A percentile compares a stretch with the other conserved stretches of the same genome.
phyloP scores from a whole-genome alignment of 2,329 filamentous ascomycete species.

The Paecilomyces sp. region DNA sequence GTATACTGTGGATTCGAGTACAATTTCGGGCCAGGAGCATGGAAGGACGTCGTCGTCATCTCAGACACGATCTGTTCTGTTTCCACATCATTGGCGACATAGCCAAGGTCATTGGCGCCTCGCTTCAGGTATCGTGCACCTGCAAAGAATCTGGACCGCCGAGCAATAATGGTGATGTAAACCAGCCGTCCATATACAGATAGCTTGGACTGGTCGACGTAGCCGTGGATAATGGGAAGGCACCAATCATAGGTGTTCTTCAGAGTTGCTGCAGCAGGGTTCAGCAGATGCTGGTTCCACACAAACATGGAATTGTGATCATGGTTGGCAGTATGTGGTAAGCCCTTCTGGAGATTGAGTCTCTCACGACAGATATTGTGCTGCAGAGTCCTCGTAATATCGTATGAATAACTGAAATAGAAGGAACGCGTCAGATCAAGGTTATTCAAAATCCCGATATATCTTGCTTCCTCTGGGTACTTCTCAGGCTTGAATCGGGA shows the following conservation, averaged over 20 bases:
- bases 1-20: constrained; percentile 89
- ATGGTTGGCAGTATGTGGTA: constrained; percentile 57
- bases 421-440: constrained; percentile 86
- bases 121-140: constrained; percentile 91
- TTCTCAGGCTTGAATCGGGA: constrained; percentile 68
- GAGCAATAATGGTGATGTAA: constrained; percentile 88
- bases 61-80: constrained; percentile 98
- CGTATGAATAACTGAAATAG: constrained; percentile 98
- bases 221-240: constrained; percentile 89
- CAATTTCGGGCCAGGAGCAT: constrained; percentile 76
- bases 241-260: constrained; percentile 93
- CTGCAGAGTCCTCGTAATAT: constrained; percentile 86
- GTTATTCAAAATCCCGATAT: constrained; percentile 81
- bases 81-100: constrained; percentile 97
- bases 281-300: constrained; percentile 87
- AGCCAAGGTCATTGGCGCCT: constrained; percentile 87
- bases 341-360: constrained; percentile 59
- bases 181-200: constrained; percentile 82
- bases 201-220: constrained; percentile 82
- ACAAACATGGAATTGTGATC: constrained; percentile 97
- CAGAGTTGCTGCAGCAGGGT: constrained; percentile 62
- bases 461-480: constrained; percentile 83
- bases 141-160: constrained; percentile 86
- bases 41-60: constrained; percentile 88
- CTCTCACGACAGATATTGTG: constrained; percentile 83